A percentile compares a stretch with the other conserved stretches of the same genome.
phyloP scores from a whole-genome alignment of 345 rosid species.

The Salix brachista region DNA sequence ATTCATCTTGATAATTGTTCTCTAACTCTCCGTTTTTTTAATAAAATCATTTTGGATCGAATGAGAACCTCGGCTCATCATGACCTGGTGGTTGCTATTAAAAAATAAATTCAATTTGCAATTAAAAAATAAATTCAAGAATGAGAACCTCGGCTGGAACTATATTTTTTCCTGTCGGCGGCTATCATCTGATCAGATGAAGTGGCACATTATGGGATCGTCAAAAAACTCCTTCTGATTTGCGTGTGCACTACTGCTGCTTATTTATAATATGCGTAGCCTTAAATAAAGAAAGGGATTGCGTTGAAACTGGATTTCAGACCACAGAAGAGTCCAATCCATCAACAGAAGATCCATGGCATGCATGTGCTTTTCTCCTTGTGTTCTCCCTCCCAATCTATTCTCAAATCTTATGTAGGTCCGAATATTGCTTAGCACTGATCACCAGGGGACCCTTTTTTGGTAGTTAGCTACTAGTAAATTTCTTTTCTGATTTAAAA shows the following conservation, averaged over 20 bases:
- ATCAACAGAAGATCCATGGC: constrained; percentile 32
- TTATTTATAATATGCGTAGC: neutral
- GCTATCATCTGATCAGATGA: neutral
- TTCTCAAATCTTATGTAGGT: constrained; percentile 11
- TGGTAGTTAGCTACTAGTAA: neutral
- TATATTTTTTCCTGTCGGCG: neutral
- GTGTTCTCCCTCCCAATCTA: constrained; percentile 3
- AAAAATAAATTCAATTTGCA: too few species aligned
- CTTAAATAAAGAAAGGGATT: neutral
- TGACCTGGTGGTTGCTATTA: neutral
- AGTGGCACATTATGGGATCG: neutral
- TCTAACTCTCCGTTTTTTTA: neutral
- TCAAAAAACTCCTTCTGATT: neutral
- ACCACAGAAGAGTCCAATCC: constrained; percentile 2
- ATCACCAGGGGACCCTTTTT: neutral
- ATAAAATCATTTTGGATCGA: neutral
- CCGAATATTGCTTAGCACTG: neutral
- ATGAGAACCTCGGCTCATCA: neutral
- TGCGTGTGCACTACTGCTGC: neutral
- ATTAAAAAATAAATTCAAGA: neutral
- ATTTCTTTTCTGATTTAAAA: neutral
- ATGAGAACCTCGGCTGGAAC: too few species aligned
- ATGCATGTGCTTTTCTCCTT: constrained; percentile 24
- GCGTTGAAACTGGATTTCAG: neutral
- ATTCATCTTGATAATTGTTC: neutral